Evolutionary conservation across 2,329 filamentous ascomycete genomes (phyloP).

Genomic region (Phaeosphaeria sp.): DNA sequence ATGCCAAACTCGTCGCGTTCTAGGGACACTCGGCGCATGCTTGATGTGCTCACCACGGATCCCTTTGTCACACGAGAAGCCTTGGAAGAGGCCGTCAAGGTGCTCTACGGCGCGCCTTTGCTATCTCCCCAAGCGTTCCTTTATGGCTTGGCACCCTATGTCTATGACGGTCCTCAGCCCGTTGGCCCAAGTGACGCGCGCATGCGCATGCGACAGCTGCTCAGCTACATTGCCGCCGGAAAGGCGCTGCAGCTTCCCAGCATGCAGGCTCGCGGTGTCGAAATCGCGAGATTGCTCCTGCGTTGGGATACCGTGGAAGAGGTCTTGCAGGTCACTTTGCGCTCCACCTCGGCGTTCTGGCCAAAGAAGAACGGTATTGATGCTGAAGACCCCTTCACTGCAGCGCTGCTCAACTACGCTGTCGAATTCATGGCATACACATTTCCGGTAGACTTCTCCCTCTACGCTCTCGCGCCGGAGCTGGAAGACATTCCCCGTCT

Average conservation of each 20-base stretch:
- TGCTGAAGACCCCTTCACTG: constrained; percentile 62
- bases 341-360: constrained; percentile 37
- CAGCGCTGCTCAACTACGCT: constrained; percentile 61
- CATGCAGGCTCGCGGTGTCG: constrained; percentile 64
- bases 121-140: constrained; percentile 34
- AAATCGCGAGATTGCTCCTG: constrained; percentile 64
- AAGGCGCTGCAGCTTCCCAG: constrained; percentile 62
- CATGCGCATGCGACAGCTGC: constrained; percentile 44
- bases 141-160: constrained; percentile 38
- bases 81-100: constrained; percentile 43
- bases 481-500: constrained; percentile 57
- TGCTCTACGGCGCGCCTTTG: constrained; percentile 46
- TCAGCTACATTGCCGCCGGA: constrained; percentile 71
- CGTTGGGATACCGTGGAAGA: constrained; percentile 69
- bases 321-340: constrained; percentile 65
- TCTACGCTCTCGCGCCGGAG: constrained; percentile 60
- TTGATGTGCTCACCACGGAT: constrained; percentile 36
- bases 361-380: constrained; percentile 18
- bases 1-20: constrained; percentile 24
- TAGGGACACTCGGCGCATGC: constrained; percentile 32
- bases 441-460: constrained; percentile 65
- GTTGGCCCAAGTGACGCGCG: constrained; percentile 37
- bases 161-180: constrained; percentile 27
- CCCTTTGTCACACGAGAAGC: constrained; percentile 37
- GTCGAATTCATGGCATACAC: constrained; percentile 66